Evolutionary conservation across 2,329 filamentous ascomycete species (phyloP).

Genomic region (Colletotrichum shisoi): DNA sequence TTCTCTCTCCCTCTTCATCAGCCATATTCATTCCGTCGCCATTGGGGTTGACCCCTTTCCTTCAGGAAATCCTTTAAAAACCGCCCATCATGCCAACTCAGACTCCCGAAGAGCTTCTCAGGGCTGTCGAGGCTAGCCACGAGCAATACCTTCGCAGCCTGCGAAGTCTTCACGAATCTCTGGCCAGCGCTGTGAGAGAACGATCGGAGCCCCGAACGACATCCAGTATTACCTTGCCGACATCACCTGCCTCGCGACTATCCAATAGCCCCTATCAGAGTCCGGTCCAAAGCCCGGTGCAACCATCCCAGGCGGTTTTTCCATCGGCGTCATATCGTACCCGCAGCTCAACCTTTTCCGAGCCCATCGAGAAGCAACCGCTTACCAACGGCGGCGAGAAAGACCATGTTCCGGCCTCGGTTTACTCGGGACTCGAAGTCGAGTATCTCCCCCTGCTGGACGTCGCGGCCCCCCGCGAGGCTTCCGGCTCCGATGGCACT

Average conservation of each 20-base stretch:
- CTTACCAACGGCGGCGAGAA: conserved; percentile 35
- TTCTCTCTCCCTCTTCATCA: not conserved
- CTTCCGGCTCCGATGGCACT: conserved; percentile 7
- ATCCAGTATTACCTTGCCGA: conserved; percentile 44
- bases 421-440: conserved; percentile 40
- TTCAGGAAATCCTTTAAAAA: not conserved
- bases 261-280: conserved; percentile 33
- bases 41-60: not conserved
- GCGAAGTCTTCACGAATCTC: conserved; percentile 45
- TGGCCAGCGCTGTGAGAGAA: conserved; percentile 34
- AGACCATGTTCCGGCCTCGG: conserved; percentile 37
- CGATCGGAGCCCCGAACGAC: conserved; percentile 20
- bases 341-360: conserved; percentile 45
- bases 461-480: conserved; percentile 10
- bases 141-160: conserved; percentile 48
- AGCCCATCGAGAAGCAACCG: conserved; percentile 38
- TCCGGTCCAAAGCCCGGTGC: conserved; percentile 29
- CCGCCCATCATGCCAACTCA: conserved; percentile 38
- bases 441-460: conserved; percentile 39
- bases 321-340: conserved; percentile 38
- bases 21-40: not conserved
- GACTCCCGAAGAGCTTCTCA: conserved; percentile 48
- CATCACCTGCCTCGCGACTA: conserved; percentile 59
- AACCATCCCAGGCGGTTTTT: conserved; percentile 27
- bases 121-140: conserved; percentile 47